phyloP scores from a whole-genome alignment of 2,329 filamentous ascomycete genomes.

The Rhinocladiella mackenziei region DNA sequence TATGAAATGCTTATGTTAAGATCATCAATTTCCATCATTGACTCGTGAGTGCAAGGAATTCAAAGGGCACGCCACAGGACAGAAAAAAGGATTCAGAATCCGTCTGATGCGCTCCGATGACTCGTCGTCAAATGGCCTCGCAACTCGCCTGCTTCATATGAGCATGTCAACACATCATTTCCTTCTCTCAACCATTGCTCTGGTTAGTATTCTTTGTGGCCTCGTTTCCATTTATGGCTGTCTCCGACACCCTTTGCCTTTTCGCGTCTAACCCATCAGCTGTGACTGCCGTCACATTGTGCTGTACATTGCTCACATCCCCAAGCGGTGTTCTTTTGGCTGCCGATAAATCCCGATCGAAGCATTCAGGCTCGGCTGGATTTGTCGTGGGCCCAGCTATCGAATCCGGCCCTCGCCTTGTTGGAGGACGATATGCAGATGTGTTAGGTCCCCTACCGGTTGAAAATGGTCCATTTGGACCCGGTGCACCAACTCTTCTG shows the following conservation, averaged over 20 bases:
- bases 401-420: conserved; percentile 37
- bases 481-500: conserved; percentile 18
- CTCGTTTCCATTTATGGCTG: not conserved
- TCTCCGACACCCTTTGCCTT: conserved; percentile 22
- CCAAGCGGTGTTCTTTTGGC: conserved; percentile 41
- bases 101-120: no score
- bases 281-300: conserved; percentile 19
- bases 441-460: conserved; percentile 13
- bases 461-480: conserved; percentile 7
- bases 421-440: conserved; percentile 41
- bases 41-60: no score
- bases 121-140: no score
- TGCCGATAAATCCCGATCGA: conserved; percentile 16
- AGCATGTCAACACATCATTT: no score
- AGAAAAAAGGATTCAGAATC: no score
- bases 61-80: no score
- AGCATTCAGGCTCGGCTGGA: conserved; percentile 24
- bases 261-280: conserved; percentile 27
- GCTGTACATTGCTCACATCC: conserved; percentile 43
- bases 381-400: conserved; percentile 23
- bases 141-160: no score
- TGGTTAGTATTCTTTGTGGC: conserved; percentile 1
- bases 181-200: conserved; percentile 3
- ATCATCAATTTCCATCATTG: no score
- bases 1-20: no score